Percentiles rank a stretch among this genome's conserved stretches.
phyloP scores from a whole-genome alignment of 148 eudicot genomes.

The Agrostemma githago region DNA sequence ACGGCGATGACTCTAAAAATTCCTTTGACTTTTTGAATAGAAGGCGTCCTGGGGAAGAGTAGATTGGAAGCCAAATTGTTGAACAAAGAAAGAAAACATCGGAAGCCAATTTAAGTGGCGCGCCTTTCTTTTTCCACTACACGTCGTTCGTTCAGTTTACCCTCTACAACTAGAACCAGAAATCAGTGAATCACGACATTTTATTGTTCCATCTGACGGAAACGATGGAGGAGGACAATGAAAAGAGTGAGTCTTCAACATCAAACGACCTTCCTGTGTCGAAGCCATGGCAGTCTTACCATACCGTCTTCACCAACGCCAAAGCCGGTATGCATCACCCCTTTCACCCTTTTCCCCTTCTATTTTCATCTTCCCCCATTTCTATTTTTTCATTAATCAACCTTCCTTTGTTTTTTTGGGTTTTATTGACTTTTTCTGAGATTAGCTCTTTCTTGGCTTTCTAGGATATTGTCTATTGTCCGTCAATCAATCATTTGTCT shows the following conservation, averaged over 20 bases:
- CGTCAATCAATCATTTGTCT: background rate
- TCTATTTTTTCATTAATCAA: background rate
- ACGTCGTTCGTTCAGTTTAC: background rate
- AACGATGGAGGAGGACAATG: conserved; percentile 27
- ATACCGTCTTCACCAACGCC: conserved; percentile 82
- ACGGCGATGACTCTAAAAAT: no score
- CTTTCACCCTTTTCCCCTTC: background rate
- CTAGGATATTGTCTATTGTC: background rate
- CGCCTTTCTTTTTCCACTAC: background rate
- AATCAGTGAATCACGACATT: no score
- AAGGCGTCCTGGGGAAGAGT: no score
- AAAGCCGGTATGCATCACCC: conserved; percentile 68
- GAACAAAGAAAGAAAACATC: no score
- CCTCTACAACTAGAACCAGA: background rate
- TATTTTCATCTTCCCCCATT: background rate
- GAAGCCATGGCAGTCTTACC: conserved; percentile 92
- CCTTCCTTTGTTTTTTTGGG: background rate
- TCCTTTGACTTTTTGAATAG: no score
- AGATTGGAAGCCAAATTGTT: no score
- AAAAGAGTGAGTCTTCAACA: conserved; percentile 29
- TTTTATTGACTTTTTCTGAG: background rate
- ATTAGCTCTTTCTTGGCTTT: background rate
- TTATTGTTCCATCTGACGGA: background rate
- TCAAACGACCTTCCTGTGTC: conserved; percentile 26
- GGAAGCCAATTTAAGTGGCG: no score